Percentiles rank a stretch among this genome's conserved stretches.
Conservation (phyloP, 2,329 filamentous ascomycete genomes). For the Cyclaneusma minus region DNA sequence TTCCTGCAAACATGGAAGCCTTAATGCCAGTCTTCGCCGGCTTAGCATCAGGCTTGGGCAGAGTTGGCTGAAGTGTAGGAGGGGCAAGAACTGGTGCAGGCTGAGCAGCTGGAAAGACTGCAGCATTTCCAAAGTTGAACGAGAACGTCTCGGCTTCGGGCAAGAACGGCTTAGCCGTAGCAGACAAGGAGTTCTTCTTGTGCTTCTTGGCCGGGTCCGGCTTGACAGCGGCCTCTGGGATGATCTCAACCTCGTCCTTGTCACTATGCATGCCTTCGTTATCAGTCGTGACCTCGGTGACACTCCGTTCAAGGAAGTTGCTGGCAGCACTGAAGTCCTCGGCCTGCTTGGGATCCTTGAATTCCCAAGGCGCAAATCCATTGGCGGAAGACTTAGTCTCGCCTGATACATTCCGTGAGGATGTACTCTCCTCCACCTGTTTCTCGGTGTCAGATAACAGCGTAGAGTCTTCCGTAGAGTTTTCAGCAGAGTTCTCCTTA, state of each 20-base stretch:
- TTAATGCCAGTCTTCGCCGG: constrained; percentile 13
- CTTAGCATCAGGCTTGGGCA: too few relatives aligned
- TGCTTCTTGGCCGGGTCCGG: constrained; percentile 15
- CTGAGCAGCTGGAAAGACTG: constrained; percentile 4
- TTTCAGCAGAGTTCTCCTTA: constrained; percentile 18
- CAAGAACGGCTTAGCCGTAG: constrained; percentile 51
- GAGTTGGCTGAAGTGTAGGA: background rate
- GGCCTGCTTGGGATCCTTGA: constrained; percentile 28
- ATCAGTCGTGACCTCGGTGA: constrained; percentile 35
- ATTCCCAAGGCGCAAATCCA: constrained; percentile 46
- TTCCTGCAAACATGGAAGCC: constrained; percentile 15
- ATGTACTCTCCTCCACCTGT: background rate
- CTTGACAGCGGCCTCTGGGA: too few relatives aligned
- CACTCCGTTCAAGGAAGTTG: constrained; percentile 29
- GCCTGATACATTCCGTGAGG: background rate
- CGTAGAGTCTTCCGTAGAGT: constrained; percentile 18
- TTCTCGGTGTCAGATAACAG: background rate
- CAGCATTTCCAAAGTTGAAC: constrained; percentile 14
- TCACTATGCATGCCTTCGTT: constrained; percentile 22
- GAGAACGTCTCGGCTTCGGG: constrained; percentile 3
- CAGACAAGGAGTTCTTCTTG: constrained; percentile 45
- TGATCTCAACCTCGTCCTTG: constrained; percentile 4
- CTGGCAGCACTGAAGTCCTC: constrained; percentile 26
- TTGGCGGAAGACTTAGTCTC: constrained; percentile 22
- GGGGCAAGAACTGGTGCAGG: constrained; percentile 5